Base-by-base conservation (phyloP, 2,329 filamentous ascomycete genomes). In the Ophiostoma ulmi region DNA sequence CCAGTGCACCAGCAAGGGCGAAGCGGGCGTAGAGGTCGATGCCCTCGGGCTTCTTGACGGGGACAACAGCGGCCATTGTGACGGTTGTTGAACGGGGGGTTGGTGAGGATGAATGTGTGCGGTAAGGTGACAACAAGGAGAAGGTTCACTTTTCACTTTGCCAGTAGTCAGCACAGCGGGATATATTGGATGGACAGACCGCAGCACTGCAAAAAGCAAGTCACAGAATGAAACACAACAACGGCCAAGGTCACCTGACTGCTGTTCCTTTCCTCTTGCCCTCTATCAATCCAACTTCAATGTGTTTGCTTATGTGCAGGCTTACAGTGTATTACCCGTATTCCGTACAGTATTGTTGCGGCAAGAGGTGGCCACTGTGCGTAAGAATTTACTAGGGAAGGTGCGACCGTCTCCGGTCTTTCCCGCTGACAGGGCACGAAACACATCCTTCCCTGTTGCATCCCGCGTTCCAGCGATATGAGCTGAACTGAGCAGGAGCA, bases 1-100 rank as follows among this genome's bases (percentile, higher is more conserved):
- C 97, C 86, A 98, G 85, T 78, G 95, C 95, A 84, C 95, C 95
- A 78, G 95, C 94, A 78, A 99, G 91, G 84, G 95, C 94, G 86
- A 97, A 97, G 83, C 93, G 89, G 78, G 92, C 92, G 90, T 98
- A 98, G 77, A 99, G 92, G 73, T 81, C 84, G 76, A 93, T 3
- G 75, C 83, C 84, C 74, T 81, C 80, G 71, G 81, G 78, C 78
- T 81, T 78, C 77, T 81, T 78, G 79, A 20, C 44, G 44, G 44
- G 44, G 44, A 48, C 44, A 48, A 82, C 80, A 71, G 83, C 80
- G 79, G 83, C 79, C 83, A 85, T 84, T 81, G 79, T 79, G 78
- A 77, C 17, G 44, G 44, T 48, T 48, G 44, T 48, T 48, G 44
- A 48, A 20, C 44, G 44, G 17, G 44, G 44, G 31, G 31, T 2